Evolutionary conservation across 2,329 filamentous ascomycete species (phyloP), one percentile per base, ranked within the genome.

Genomic region (Paecilomyces sp.): DNA sequence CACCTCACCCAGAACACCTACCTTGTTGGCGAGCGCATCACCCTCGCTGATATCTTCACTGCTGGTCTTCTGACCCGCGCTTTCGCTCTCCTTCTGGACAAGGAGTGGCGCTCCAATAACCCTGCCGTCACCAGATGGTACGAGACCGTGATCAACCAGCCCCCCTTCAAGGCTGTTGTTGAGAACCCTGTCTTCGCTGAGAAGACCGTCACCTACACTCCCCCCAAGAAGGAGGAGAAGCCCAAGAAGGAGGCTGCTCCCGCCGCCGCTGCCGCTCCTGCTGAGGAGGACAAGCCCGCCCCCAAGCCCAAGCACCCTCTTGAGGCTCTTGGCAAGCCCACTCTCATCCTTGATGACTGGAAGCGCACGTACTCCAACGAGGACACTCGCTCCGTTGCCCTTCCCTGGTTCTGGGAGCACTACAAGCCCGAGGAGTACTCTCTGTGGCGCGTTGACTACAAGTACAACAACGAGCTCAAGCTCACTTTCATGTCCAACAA

Each of bases 331-430:
- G 86, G 88, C 72, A 89, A 88, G 76, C 82, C 94, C 63, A 87
- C 88, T 60, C 85, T 96, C 74, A 83, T 89, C 69, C 85, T 99
- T 60, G 94, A 99, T 75, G 94, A 99, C 81, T 96, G 89, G 90
- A 99, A 99, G 89, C 92, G 94, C 75, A 88, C 91, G 79, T 99
- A 96, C 87, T 99, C 94, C 73, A 99, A 99, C 87, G 85, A 89
- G 77, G 91, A 97, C 65, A 92, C 90, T 69, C 85, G 85, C 60
- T 82, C 87, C 65, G 88, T 83, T 65, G 91, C 93, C 71, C 83
- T 97, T 72, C 92, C 93, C 78, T 97, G 90, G 89, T 97, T 99
- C 88, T 99, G 93, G 93, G 88, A 97, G 82, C 91, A 95, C 79
- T 86, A 87, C 80, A 93, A 94, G 75, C 88, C 94, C 70, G 88